Percentiles rank a stretch among this genome's conserved stretches.
phyloP scores from a whole-genome alignment of 495 filamentous ascomycete species.

The Pyronema domesticum region DNA sequence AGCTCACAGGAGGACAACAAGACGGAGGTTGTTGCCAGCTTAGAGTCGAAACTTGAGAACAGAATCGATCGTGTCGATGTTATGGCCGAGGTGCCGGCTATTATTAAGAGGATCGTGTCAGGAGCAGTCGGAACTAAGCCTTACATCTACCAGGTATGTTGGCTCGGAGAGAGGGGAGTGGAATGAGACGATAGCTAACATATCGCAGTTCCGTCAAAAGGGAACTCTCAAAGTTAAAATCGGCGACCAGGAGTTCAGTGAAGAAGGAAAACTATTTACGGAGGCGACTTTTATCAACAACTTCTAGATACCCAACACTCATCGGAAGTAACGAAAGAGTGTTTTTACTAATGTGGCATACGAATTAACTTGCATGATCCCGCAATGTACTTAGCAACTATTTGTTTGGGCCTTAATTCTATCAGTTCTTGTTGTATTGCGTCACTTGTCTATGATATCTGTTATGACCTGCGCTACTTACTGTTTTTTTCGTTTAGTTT shows the following conservation, averaged over 20 bases:
- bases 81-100: conserved; percentile 87
- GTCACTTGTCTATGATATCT: too few relatives aligned
- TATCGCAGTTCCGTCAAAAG: conserved; percentile 26
- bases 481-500: too few relatives aligned
- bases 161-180: background rate
- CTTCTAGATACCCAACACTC: conserved; percentile 17
- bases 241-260: conserved; percentile 53
- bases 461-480: too few relatives aligned
- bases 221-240: conserved; percentile 64
- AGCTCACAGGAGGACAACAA: conserved; percentile 57
- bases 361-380: too few relatives aligned
- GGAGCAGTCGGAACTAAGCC: conserved; percentile 77
- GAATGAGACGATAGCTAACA: conserved; percentile 2
- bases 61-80: conserved; percentile 77
- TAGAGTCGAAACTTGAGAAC: conserved; percentile 52
- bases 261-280: conserved; percentile 59
- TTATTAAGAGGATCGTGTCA: conserved; percentile 83
- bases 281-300: conserved; percentile 74
- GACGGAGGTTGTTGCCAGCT: conserved; percentile 36
- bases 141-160: conserved; percentile 83
- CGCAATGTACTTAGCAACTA: too few relatives aligned
- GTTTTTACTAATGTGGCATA: too few relatives aligned
- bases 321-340: too few relatives aligned
- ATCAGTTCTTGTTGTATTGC: too few relatives aligned
- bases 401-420: too few relatives aligned